phyloP scores from a whole-genome alignment of 306 rosid species.

The Sindora glabra region DNA sequence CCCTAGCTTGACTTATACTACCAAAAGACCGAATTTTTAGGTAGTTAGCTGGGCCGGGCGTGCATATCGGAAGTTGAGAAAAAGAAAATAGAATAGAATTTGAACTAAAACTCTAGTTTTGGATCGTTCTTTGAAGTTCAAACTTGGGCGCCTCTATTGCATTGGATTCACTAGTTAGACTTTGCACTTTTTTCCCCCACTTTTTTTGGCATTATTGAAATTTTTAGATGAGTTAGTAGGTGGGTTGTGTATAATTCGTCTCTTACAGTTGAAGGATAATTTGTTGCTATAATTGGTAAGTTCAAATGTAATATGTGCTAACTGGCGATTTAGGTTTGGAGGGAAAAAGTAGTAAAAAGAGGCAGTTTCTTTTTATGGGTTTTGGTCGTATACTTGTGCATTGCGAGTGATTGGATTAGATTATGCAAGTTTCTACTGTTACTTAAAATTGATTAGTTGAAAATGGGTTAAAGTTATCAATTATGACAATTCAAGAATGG shows the following conservation, averaged over 20 bases:
- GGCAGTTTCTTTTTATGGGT: background rate
- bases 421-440: constrained; percentile 2
- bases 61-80: constrained; percentile 18
- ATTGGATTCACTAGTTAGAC: constrained; percentile 36
- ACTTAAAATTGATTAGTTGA: background rate
- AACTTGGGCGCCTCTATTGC: constrained; percentile 21
- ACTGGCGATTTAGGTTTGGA: constrained; percentile 24
- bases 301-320: constrained; percentile 21
- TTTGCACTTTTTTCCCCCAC: constrained; percentile 1
- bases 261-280: constrained; percentile 2
- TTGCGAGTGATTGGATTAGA: constrained; percentile 11
- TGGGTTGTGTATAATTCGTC: constrained; percentile 10
- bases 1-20: constrained; percentile 42
- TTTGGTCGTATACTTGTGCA: constrained; percentile 7
- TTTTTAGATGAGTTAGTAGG: constrained; percentile 20
- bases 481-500: constrained; percentile 1
- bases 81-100: constrained; percentile 30
- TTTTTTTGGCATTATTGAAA: constrained; percentile 6
- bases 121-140: constrained; percentile 40
- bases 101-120: constrained; percentile 60
- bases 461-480: background rate
- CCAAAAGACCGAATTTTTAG: constrained; percentile 19
- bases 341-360: background rate
- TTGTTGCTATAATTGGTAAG: constrained; percentile 19
- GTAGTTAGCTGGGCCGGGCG: constrained; percentile 10